Evolutionary conservation across 805 yeast genomes (phyloP), one percentile per base, ranked within the genome.

Genomic region (Myxozyma sirexii): DNA sequence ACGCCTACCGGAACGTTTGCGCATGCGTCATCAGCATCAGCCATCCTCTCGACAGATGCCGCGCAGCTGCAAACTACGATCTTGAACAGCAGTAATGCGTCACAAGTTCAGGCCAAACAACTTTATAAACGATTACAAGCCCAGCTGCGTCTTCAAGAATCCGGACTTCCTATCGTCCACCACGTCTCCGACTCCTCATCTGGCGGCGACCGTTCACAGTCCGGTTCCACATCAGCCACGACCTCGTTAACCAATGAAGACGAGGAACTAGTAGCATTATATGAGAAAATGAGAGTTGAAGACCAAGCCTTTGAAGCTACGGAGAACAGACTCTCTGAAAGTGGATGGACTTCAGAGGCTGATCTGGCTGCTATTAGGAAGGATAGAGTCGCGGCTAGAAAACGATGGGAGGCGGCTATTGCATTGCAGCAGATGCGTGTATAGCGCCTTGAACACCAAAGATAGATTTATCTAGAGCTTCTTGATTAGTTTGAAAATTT

Each of bases 261-360:
- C 37, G 49, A 47, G 21, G 59, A 55, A 12, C 35, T 60, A 21
- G 38, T 35, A 5, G 24, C 43, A 13, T 48, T 61, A 24, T 29
- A 51, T 41, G 57, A 54, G 21, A 39, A 49, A 17, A 55, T 62
- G 64, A 37, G 47, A 3, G 56, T 39, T 17, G 65, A 62, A 45
- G 65, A 62, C 42, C 58, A 52, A 17, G 65, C 65, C n/a, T 62
- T 62, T 31, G 63, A 42, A 35, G 65, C 56, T 8, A 58, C 65
- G n/a, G 65, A 62, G 33, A 43, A 46, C 23, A 27, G 63, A 29
- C 48, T 62, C 24, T 35, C 48, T 8, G 64, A 62, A 24, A 55
- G 60, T 23, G 65, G 63, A 7, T 62, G 65, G 65, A 62, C 64
- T 8, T 59, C 63, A 1, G 63, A 62, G 0, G 58, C 52, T 31